phyloP scores from a whole-genome alignment of 164 flowering plant genomes.

The Chloranthus sessilifolius region DNA sequence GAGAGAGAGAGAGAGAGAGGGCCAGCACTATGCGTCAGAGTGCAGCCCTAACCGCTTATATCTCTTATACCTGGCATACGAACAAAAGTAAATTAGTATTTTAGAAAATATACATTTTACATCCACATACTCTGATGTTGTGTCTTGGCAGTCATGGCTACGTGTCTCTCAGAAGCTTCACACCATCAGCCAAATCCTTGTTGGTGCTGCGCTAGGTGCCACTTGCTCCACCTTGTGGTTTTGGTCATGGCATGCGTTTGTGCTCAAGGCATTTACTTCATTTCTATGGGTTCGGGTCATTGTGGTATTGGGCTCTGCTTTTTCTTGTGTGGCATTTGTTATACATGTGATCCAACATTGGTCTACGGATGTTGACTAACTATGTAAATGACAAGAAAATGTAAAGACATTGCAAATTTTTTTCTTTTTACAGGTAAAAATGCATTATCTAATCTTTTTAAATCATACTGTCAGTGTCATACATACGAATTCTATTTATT shows the following conservation, averaged over 20 bases:
- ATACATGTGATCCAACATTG: slow-evolving; percentile 45
- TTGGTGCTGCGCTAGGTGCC: slow-evolving; percentile 67
- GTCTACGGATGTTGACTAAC: slow-evolving; percentile 34
- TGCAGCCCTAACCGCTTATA: too few species aligned
- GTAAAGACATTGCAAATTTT: neutral
- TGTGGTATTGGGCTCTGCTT: slow-evolving; percentile 35
- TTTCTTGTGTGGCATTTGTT: slow-evolving; percentile 39
- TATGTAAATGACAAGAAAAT: neutral
- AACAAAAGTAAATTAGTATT: too few species aligned
- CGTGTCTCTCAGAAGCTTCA: slow-evolving; percentile 74
- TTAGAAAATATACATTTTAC: too few species aligned
- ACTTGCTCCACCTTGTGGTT: slow-evolving; percentile 56
- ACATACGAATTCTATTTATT: too few species aligned
- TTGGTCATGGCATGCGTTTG: slow-evolving; percentile 54
- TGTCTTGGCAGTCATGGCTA: slow-evolving; percentile 76
- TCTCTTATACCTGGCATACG: too few species aligned
- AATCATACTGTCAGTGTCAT: too few species aligned
- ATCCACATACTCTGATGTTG: too few species aligned
- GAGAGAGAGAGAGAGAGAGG: too few species aligned
- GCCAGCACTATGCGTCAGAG: too few species aligned
- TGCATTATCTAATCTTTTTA: neutral
- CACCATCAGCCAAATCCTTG: slow-evolving; percentile 66
- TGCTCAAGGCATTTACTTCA: slow-evolving; percentile 47
- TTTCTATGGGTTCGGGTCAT: slow-evolving; percentile 44
- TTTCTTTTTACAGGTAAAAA: neutral